A percentile compares a stretch with the other conserved stretches of the same genome.
phyloP scores from a whole-genome alignment of 371 early-diverging fungal species.

The Blakeslea trispora region DNA sequence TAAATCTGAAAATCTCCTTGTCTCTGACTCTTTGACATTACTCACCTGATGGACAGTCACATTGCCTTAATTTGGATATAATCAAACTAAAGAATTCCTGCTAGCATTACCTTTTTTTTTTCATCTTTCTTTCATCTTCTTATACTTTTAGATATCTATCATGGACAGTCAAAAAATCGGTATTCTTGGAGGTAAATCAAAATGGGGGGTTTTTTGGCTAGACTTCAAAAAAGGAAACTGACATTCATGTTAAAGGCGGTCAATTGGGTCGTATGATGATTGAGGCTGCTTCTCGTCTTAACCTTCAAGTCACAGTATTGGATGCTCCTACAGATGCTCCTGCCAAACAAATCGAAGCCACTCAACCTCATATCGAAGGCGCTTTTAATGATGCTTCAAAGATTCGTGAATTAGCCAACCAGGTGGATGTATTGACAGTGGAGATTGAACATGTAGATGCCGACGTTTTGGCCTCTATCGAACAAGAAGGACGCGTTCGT shows the following conservation, averaged over 20 bases:
- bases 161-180: conserved; percentile 68
- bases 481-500: conserved; percentile 46
- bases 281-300: conserved; percentile 92
- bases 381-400: conserved; percentile 77
- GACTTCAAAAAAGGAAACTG: no score
- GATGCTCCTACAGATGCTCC: conserved; percentile 77
- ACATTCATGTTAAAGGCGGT: conserved; percentile 59
- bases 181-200: conserved; percentile 61
- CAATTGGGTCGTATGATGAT: conserved; percentile 97
- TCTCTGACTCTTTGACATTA: no score
- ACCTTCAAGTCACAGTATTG: conserved; percentile 79
- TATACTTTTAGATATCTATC: no score
- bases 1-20: no score
- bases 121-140: no score
- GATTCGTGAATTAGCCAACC: conserved; percentile 72
- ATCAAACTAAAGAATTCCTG: no score
- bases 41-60: no score
- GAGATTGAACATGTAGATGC: conserved; percentile 97
- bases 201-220: background rate
- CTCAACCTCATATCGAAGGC: conserved; percentile 73
- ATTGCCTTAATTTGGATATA: no score
- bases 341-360: conserved; percentile 83
- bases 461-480: conserved; percentile 69
- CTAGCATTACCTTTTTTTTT: no score
- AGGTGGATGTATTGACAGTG: conserved; percentile 85